Percentiles rank a stretch among this genome's conserved stretches.
Conservation (phyloP, 768 basidiomycete species). For the Tylopilus vinaceipallidus region DNA sequence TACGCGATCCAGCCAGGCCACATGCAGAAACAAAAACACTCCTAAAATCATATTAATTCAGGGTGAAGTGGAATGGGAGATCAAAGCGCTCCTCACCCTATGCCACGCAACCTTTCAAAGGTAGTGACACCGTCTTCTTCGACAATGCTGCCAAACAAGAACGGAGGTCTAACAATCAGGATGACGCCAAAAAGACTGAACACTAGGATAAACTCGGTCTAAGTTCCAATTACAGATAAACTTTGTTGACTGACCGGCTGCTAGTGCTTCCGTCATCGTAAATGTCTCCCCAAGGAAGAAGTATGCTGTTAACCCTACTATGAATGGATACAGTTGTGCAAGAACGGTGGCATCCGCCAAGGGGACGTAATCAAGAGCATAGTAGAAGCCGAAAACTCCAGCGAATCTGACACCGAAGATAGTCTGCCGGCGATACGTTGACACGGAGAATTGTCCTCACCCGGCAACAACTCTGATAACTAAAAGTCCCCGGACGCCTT, state of each 20-base stretch:
- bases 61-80: neutral
- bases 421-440: neutral
- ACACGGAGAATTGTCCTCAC: constrained; percentile 34
- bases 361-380: constrained; percentile 69
- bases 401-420: constrained; percentile 51
- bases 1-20: constrained; percentile 68
- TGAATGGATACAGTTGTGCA: constrained; percentile 69
- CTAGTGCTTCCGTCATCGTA: constrained; percentile 52
- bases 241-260: constrained; percentile 43
- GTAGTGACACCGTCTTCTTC: constrained; percentile 7
- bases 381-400: constrained; percentile 67
- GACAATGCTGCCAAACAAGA: constrained; percentile 55
- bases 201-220: constrained; percentile 33
- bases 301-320: constrained; percentile 59
- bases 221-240: neutral
- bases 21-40: constrained; percentile 64
- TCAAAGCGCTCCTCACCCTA: constrained; percentile 41
- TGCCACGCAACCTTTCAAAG: constrained; percentile 52
- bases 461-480: constrained; percentile 62
- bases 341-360: constrained; percentile 78
- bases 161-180: constrained; percentile 75
- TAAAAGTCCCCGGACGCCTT: constrained; percentile 59
- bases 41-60: constrained; percentile 33
- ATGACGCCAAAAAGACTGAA: constrained; percentile 74
- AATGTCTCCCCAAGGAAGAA: constrained; percentile 62